phyloP scores from a whole-genome alignment of 305 asterid genomes.

The Vinca major region DNA sequence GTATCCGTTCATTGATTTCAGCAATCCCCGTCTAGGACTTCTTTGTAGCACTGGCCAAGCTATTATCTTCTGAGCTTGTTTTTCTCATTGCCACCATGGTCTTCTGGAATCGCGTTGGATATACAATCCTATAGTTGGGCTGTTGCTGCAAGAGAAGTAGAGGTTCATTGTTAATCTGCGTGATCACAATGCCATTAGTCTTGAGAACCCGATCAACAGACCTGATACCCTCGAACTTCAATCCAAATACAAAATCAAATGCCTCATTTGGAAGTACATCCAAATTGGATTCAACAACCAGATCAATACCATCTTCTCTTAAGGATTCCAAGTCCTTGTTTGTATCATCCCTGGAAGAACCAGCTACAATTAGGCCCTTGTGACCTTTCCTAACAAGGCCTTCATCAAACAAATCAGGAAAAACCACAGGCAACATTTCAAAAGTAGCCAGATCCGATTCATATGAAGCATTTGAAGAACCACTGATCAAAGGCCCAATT shows the following conservation, averaged over 20 bases:
- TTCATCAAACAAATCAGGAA: constrained; percentile 51
- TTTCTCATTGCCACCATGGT: constrained; percentile 59
- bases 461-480: constrained; percentile 16
- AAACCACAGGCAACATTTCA: constrained; percentile 22
- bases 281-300: constrained; percentile 28
- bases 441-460: constrained; percentile 14
- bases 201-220: constrained; percentile 33
- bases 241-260: constrained; percentile 44
- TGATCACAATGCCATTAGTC: constrained; percentile 40
- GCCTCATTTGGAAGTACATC: constrained; percentile 23
- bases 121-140: constrained; percentile 42
- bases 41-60: not conserved
- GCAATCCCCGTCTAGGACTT: constrained; percentile 17
- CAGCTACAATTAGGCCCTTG: constrained; percentile 24
- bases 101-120: constrained; percentile 41
- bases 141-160: constrained; percentile 17
- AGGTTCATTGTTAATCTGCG: constrained; percentile 35
- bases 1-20: constrained; percentile 17
- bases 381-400: constrained; percentile 58
- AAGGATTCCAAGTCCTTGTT: constrained; percentile 7
- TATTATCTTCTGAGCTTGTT: constrained; percentile 12
- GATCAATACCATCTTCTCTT: constrained; percentile 19
- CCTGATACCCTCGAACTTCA: constrained; percentile 20
- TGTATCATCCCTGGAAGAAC: constrained; percentile 21
- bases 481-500: constrained; percentile 12